Conservation (phyloP, 2,329 filamentous ascomycete species). For the Ascocoryne sarcoides region DNA sequence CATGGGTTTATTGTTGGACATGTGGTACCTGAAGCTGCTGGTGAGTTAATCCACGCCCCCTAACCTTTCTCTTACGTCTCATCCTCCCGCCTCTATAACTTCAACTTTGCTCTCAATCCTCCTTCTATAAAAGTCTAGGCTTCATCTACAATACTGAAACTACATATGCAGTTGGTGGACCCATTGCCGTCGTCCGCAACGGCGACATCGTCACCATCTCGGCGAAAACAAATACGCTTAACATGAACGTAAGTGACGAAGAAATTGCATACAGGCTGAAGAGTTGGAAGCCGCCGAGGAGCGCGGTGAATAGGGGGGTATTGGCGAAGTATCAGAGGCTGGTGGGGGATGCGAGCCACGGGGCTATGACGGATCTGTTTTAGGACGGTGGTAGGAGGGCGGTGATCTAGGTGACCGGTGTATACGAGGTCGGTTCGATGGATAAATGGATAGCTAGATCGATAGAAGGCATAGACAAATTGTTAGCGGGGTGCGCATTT, state of each 20-base stretch:
- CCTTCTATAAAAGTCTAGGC: too few species aligned
- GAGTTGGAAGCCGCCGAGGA: slow-evolving; percentile 62
- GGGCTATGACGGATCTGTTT: slow-evolving; percentile 78
- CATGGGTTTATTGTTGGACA: slow-evolving; percentile 94
- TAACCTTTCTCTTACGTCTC: not conserved
- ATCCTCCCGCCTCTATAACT: not conserved
- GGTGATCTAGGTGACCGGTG: not conserved
- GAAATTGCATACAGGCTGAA: slow-evolving; percentile 58
- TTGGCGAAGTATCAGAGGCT: slow-evolving; percentile 83
- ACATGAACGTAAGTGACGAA: slow-evolving; percentile 57
- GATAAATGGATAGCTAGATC: too few species aligned
- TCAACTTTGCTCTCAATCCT: too few species aligned
- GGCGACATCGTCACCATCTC: slow-evolving; percentile 84
- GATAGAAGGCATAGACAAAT: too few species aligned
- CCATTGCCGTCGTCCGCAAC: slow-evolving; percentile 72
- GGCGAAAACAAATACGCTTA: slow-evolving; percentile 63
- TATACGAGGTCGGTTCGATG: too few species aligned
- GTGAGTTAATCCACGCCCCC: slow-evolving; percentile 6
- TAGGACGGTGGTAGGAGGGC: slow-evolving; percentile 19
- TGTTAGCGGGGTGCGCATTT: too few species aligned
- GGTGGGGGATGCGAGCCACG: slow-evolving; percentile 86
- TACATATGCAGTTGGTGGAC: slow-evolving; percentile 63
- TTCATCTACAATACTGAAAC: slow-evolving; percentile 6
- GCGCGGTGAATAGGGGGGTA: slow-evolving; percentile 69
- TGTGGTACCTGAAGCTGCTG: slow-evolving; percentile 79